phyloP scores from a whole-genome alignment of 2,329 filamentous ascomycete genomes.

The Penicillium sp. region DNA sequence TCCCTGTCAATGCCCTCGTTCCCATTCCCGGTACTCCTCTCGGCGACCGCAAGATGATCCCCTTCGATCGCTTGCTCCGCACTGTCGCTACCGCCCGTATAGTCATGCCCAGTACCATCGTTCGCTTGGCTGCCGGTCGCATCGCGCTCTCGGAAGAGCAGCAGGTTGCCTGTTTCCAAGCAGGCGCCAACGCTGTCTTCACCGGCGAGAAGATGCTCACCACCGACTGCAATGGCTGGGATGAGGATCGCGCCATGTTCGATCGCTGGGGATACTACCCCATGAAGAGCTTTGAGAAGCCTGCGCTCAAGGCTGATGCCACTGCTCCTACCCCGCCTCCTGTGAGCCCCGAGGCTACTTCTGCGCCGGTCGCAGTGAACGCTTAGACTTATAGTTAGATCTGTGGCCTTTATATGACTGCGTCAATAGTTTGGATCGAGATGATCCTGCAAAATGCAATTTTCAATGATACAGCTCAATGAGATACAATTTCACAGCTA shows the following conservation, averaged over 20 bases:
- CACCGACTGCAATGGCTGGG: constrained; percentile 86
- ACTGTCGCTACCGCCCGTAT: constrained; percentile 81
- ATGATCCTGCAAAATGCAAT: not conserved
- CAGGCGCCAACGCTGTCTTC: constrained; percentile 90
- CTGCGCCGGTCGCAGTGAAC: constrained; percentile 31
- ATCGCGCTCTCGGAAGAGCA: constrained; percentile 85
- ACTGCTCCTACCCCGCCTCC: constrained; percentile 7
- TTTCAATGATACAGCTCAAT: not conserved
- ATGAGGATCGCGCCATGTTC: constrained; percentile 83
- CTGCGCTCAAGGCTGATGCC: constrained; percentile 7
- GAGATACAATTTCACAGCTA: not conserved
- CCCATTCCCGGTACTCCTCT: constrained; percentile 88
- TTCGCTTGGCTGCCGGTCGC: constrained; percentile 79
- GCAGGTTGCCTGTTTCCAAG: constrained; percentile 85
- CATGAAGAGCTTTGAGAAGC: constrained; percentile 61
- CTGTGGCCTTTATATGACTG: not conserved
- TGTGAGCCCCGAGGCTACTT: constrained; percentile 13
- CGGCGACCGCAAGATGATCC: constrained; percentile 68
- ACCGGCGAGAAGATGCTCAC: constrained; percentile 96
- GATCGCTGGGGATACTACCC: constrained; percentile 75
- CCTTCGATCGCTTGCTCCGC: constrained; percentile 74
- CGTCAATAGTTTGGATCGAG: not conserved
- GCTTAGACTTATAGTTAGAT: constrained; percentile 13
- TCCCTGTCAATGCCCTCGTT: constrained; percentile 87
- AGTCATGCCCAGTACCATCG: constrained; percentile 80